phyloP scores from a whole-genome alignment of 1,284 basidiomycete species.

The Xanthoconium separans region DNA sequence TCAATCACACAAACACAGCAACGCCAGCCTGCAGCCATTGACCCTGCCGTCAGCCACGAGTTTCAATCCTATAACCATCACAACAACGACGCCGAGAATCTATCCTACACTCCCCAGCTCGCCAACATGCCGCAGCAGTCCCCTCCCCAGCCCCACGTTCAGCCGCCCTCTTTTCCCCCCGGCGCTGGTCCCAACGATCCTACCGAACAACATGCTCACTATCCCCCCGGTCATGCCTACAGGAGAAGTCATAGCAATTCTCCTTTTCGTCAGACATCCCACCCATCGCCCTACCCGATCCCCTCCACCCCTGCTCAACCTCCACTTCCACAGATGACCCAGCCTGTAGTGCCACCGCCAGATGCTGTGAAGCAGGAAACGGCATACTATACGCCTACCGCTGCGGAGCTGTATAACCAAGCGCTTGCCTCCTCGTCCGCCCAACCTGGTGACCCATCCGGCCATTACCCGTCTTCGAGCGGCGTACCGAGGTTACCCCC shows the following conservation, averaged over 20 bases:
- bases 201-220: slow-evolving; percentile 30
- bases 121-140: slow-evolving; percentile 31
- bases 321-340: slow-evolving; percentile 21
- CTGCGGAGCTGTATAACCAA: slow-evolving; percentile 50
- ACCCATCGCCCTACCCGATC: slow-evolving; percentile 38
- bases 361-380: slow-evolving; percentile 32
- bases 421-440: slow-evolving; percentile 33
- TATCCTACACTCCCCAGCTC: slow-evolving; percentile 25
- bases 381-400: slow-evolving; percentile 41
- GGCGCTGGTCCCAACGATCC: slow-evolving; percentile 37
- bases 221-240: slow-evolving; percentile 34
- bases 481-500: slow-evolving; percentile 71
- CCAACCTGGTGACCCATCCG: slow-evolving; percentile 27
- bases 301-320: slow-evolving; percentile 38
- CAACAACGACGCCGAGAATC: slow-evolving; percentile 25
- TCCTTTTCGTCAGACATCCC: slow-evolving; percentile 34
- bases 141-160: slow-evolving; percentile 25
- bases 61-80: slow-evolving; percentile 32
- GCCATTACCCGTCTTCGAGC: slow-evolving; percentile 54
- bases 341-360: slow-evolving; percentile 6
- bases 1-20: slow-evolving; percentile 35
- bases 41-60: slow-evolving; percentile 36
- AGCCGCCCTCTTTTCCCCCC: slow-evolving; percentile 32
- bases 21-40: slow-evolving; percentile 33
- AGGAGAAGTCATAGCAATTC: slow-evolving; percentile 37